phyloP scores from a whole-genome alignment of 768 basidiomycete species.

The Tylopilus balloui region DNA sequence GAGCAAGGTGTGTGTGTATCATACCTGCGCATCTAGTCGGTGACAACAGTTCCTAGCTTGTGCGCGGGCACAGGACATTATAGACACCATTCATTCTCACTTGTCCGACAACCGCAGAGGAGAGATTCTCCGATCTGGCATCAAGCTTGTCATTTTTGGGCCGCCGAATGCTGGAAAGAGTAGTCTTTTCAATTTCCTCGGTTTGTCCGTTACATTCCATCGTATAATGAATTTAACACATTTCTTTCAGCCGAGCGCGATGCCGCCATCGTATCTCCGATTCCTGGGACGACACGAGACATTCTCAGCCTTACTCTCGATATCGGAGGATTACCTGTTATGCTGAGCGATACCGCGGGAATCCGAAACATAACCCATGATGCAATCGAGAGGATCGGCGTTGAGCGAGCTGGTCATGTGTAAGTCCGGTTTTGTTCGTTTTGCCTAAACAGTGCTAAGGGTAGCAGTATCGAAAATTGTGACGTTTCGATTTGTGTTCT shows the following conservation, averaged over 20 bases:
- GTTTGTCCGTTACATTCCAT: slow-evolving; percentile 33
- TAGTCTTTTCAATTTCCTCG: slow-evolving; percentile 79
- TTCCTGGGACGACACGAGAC: slow-evolving; percentile 89
- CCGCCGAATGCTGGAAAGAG: slow-evolving; percentile 96
- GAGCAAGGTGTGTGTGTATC: slow-evolving; percentile 50
- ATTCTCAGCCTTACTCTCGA: slow-evolving; percentile 82
- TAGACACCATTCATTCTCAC: slow-evolving; percentile 48
- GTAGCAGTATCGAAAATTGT: slow-evolving; percentile 54
- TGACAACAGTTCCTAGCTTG: slow-evolving; percentile 40
- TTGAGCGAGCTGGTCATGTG: slow-evolving; percentile 68
- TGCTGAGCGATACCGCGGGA: slow-evolving; percentile 84
- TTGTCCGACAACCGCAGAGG: slow-evolving; percentile 71
- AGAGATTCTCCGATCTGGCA: slow-evolving; percentile 78
- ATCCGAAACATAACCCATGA: slow-evolving; percentile 61
- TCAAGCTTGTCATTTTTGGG: slow-evolving; percentile 84
- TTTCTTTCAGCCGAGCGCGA: slow-evolving; percentile 67
- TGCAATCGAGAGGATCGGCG: slow-evolving; percentile 74
- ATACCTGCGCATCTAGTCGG: background rate
- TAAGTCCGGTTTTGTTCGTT: slow-evolving; percentile 35
- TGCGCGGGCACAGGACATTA: slow-evolving; percentile 45
- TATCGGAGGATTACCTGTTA: slow-evolving; percentile 80
- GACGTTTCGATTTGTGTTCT: slow-evolving; percentile 80
- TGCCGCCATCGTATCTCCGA: slow-evolving; percentile 83
- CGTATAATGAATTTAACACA: background rate
- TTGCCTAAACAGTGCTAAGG: background rate